phyloP scores from a whole-genome alignment of 2,329 filamentous ascomycete species.

The Niveomyces coronatus region DNA sequence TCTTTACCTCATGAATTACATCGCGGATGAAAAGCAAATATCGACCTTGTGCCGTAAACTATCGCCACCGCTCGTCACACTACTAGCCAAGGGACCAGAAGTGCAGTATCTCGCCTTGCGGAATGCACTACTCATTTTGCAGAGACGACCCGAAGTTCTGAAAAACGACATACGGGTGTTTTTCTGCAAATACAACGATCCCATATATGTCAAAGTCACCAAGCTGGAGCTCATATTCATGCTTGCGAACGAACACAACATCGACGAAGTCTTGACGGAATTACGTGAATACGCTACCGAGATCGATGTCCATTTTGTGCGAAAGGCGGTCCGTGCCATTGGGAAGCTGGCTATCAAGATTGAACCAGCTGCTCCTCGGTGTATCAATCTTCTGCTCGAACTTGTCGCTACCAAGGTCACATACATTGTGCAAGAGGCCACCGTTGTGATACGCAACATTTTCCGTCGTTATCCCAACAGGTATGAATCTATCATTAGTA shows the following conservation, averaged over 20 bases:
- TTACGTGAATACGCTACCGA: slow-evolving; percentile 94
- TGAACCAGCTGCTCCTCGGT: slow-evolving; percentile 79
- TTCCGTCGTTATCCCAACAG: slow-evolving; percentile 99
- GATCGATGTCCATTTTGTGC: slow-evolving; percentile 97
- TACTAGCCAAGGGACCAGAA: slow-evolving; percentile 91
- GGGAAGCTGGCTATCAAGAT: slow-evolving; percentile 99
- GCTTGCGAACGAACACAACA: slow-evolving; percentile 92
- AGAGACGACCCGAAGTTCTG: slow-evolving; percentile 83
- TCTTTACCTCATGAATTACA: slow-evolving; percentile 98
- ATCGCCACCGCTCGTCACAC: slow-evolving; percentile 86
- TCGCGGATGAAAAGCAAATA: slow-evolving; percentile 81
- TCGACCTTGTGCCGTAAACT: slow-evolving; percentile 81
- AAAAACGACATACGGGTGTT: slow-evolving; percentile 97
- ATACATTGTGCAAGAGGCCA: slow-evolving; percentile 98
- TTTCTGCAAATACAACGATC: slow-evolving; percentile 99
- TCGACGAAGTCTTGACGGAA: slow-evolving; percentile 88
- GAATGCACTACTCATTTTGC: slow-evolving; percentile 88
- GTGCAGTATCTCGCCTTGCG: slow-evolving; percentile 95
- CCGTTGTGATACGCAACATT: slow-evolving; percentile 96
- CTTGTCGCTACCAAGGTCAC: slow-evolving; percentile 96
- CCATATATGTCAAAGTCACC: slow-evolving; percentile 98
- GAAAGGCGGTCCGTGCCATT: slow-evolving; percentile 93
- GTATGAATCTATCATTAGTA: slow-evolving; percentile 95
- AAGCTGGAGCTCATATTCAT: slow-evolving; percentile 99
- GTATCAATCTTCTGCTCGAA: slow-evolving; percentile 86